Evolutionary conservation across 768 basidiomycete species (phyloP).

Genomic region (Agaricus blazei): DNA sequence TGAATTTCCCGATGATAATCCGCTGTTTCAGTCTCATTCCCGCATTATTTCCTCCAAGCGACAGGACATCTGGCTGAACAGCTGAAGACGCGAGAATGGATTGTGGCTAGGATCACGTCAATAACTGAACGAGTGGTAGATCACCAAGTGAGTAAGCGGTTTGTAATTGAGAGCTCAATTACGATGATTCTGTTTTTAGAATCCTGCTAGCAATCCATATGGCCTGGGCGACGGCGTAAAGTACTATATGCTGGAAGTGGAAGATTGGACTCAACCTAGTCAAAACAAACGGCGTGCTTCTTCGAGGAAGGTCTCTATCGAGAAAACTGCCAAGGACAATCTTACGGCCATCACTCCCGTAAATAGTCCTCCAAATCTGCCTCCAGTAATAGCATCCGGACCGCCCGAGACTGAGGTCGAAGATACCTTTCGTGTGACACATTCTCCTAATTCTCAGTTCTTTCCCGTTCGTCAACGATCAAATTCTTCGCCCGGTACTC

Average conservation of each 20-base stretch:
- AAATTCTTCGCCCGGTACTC: conserved; percentile 62
- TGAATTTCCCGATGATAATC: conserved; percentile 26
- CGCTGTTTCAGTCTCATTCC: conserved; percentile 75
- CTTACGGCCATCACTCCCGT: conserved; percentile 16
- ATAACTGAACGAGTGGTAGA: conserved; percentile 84
- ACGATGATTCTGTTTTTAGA: conserved; percentile 35
- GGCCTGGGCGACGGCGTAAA: conserved; percentile 84
- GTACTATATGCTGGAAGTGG: conserved; percentile 91
- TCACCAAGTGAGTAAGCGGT: conserved; percentile 49
- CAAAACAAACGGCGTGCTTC: conserved; percentile 56
- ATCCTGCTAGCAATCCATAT: conserved; percentile 84
- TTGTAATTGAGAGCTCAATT: neutral
- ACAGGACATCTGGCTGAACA: conserved; percentile 85
- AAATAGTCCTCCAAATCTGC: conserved; percentile 35
- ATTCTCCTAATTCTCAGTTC: conserved; percentile 62
- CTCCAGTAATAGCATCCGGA: conserved; percentile 42
- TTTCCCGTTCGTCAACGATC: conserved; percentile 61
- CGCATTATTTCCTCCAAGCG: conserved; percentile 94
- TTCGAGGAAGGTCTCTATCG: conserved; percentile 45
- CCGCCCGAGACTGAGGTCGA: conserved; percentile 70
- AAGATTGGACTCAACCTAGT: conserved; percentile 84
- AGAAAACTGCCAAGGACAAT: conserved; percentile 32
- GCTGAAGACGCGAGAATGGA: conserved; percentile 89
- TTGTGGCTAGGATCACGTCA: conserved; percentile 87
- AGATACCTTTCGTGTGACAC: conserved; percentile 61